phyloP scores from a whole-genome alignment of 2,329 filamentous ascomycete species.

The Didymella glomerata region DNA sequence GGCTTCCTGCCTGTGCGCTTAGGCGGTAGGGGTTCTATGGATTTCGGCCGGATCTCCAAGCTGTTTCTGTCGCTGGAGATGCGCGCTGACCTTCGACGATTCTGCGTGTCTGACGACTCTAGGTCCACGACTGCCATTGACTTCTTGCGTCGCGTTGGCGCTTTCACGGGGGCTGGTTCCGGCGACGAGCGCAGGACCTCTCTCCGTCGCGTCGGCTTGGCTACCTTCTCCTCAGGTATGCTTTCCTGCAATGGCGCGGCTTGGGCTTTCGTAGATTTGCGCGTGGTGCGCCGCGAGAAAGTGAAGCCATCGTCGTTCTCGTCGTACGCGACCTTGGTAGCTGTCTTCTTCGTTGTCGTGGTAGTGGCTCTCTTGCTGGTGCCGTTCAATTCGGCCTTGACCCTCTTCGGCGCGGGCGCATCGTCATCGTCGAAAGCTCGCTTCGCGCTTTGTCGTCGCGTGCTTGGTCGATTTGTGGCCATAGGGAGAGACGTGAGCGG shows the following conservation, averaged over 20 bases:
- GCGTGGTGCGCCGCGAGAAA: conserved; percentile 54
- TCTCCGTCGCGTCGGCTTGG: conserved; percentile 32
- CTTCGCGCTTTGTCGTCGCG: conserved; percentile 58
- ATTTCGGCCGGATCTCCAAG: conserved; percentile 37
- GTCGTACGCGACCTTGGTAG: conserved; percentile 55
- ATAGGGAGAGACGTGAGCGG: conserved; percentile 59
- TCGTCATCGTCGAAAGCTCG: conserved; percentile 56
- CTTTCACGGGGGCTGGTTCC: conserved; percentile 17
- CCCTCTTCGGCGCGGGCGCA: conserved; percentile 55
- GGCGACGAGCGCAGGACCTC: conserved; percentile 17
- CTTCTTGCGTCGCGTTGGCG: conserved; percentile 37
- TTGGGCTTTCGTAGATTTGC: conserved; percentile 49
- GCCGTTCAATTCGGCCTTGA: conserved; percentile 52
- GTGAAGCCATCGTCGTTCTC: conserved; percentile 60
- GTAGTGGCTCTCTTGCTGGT: conserved; percentile 48
- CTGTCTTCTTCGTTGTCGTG: conserved; percentile 48
- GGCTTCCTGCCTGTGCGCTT: conserved; percentile 47
- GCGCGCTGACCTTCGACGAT: conserved; percentile 56
- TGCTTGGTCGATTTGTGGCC: conserved; percentile 55
- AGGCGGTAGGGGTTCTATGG: conserved; percentile 34
- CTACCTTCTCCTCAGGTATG: conserved; percentile 40
- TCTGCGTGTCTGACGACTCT: conserved; percentile 28
- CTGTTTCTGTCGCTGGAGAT: conserved; percentile 55
- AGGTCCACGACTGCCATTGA: conserved; percentile 9
- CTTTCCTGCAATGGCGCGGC: conserved; percentile 38